Evolutionary conservation across 352 stramenopile genomes (phyloP), one percentile per base, ranked within the genome.

Genomic region (Pilasporangium apinafurcum): DNA sequence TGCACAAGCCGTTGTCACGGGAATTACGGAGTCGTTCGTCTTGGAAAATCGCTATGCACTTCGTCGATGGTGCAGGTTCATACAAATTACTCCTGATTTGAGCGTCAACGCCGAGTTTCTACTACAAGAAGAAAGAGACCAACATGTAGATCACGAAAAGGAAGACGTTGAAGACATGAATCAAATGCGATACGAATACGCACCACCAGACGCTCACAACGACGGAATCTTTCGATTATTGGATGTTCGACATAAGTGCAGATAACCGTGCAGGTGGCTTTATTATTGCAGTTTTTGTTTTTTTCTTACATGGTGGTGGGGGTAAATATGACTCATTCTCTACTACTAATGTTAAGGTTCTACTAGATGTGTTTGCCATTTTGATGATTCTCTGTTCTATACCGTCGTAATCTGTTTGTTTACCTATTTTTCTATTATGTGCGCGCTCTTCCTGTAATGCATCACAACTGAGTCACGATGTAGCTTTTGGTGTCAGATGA

Each of bases 51-150:
- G 62, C 8, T 17, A 37, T 7, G 26, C 55, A 17, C 43, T 84
- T 8, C 65, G 60, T 40, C 65, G 71, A 17, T 84, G 72, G 71
- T 84, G 71, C 37, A 59, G 51, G 30, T 75, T 84, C 18, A 39
- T 84, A 20, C 45, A 75, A 10, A 51, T 56, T 18, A 32, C 44
- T 9, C 34, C 50, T 21, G 13, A 33, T 10, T 38, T 53, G 16
- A 48, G 68, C 38, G 38, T 27, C 26, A 28, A 48, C 8, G 30
- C 51, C 39, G 28, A 53, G 44, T 31, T 51, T 59, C 30, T 79
- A 59, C 41, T 60, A 24, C 16, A 61, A 64, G 37, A 58, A 48
- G 37, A 66, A 69, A 39, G 56, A 68, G 9, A 25, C 56, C n/a
- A n/a, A n/a, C n/a, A n/a, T n/a, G n/a, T 18, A 8, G 9, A 9